phyloP scores from a whole-genome alignment of 2,329 filamentous ascomycete genomes.

The Ceratocystiopsis minuta region DNA sequence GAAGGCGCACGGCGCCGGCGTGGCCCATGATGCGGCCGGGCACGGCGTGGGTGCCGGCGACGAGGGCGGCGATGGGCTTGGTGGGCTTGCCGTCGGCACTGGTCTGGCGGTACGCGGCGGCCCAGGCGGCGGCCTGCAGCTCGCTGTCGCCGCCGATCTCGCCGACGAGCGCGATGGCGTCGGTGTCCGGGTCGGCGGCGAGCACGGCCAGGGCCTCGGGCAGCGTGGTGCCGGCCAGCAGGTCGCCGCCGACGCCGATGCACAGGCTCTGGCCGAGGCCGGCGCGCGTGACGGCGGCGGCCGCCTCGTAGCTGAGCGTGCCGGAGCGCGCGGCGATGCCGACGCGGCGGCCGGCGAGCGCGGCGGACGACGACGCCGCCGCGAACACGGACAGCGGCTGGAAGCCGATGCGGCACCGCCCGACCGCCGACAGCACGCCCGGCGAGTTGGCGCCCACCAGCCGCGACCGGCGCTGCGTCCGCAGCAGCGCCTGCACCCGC shows the following conservation, averaged over 20 bases:
- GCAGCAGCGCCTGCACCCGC: conserved; percentile 48
- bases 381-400: conserved; percentile 61
- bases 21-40: conserved; percentile 58
- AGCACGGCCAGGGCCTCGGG: conserved; percentile 52
- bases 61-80: conserved; percentile 54
- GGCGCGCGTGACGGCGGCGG: conserved; percentile 54
- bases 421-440: conserved; percentile 59
- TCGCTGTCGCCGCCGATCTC: conserved; percentile 56
- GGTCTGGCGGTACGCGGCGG: conserved; percentile 44
- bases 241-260: conserved; percentile 61
- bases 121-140: conserved; percentile 56
- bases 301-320: conserved; percentile 64
- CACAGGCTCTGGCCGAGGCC: conserved; percentile 62
- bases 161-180: conserved; percentile 54
- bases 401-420: conserved; percentile 59
- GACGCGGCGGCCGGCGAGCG: conserved; percentile 29
- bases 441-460: conserved; percentile 69
- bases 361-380: conserved; percentile 25
- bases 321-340: conserved; percentile 69
- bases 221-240: conserved; percentile 57
- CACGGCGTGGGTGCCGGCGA: conserved; percentile 48
- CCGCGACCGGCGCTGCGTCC: conserved; percentile 52
- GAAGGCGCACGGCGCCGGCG: conserved; percentile 52
- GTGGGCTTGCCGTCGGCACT: conserved; percentile 20
- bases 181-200: conserved; percentile 46